Base-by-base conservation (phyloP, 2,329 filamentous ascomycete genomes). In the Beauveria scarabaeidicola region DNA sequence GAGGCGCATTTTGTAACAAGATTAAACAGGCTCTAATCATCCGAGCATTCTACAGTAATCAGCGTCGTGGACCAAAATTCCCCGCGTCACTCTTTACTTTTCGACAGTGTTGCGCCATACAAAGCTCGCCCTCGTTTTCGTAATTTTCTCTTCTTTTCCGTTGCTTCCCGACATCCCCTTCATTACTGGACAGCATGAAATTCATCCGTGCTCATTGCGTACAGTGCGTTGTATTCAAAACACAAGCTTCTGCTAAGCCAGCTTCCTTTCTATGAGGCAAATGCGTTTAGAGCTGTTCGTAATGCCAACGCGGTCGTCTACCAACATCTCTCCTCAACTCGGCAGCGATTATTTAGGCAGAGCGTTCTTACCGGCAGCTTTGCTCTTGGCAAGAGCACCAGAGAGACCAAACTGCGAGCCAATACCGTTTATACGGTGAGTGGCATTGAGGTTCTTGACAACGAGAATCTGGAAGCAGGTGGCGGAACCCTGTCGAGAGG, bases 361-460 rank as follows among this genome's bases (percentile, higher is more conserved):
- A 52, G 38, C 23, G 23, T 61, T 61, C 50, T 74, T 74, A 65
- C 69, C 73, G 46, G 69, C 66, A 44, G 67, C 71, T 72, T 71
- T 74, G 17, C 68, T 67, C 75, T 69, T 67, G 21, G 66, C 67
- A 25, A 76, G 68, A 19, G 90, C 88, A 58, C 84, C 89, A 46
- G 76, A 73, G 47, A 96, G 81, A 52, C 81, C 86, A 68, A 81
- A 89, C 70, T 93, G 89, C 27, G 79, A 82, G 19, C 76, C 68
- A 64, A 93, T 80, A 48, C 90, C 90, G 66, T 93, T 84, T 64
- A 93, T 77, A 66, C 91, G 87, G 77, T 95, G 90, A 36, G 85
- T 90, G 40, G 87, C 86, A 78, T 95, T 95, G 74, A 95, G 81
- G 78, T 95, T 95, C 85, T 95, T 95, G 73, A 93, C 88, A 61